phyloP scores from a whole-genome alignment of 352 stramenopile genomes.

The Pythium dissotocum region DNA sequence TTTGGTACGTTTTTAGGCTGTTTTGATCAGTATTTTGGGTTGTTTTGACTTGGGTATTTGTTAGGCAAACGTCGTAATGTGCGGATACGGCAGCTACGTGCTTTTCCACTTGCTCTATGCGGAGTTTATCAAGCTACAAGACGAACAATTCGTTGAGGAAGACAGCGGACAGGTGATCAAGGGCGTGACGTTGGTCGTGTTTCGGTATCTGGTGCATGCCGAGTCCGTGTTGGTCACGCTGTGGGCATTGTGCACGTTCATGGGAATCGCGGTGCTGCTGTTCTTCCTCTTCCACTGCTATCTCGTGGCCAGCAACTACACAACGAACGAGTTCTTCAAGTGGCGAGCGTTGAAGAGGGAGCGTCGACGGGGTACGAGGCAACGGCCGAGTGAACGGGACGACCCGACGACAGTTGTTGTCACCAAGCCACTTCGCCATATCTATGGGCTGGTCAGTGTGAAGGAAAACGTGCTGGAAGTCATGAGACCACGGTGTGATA shows the following conservation, averaged over 20 bases:
- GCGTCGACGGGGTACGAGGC: not conserved
- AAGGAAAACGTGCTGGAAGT: constrained; percentile 22
- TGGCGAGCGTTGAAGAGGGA: constrained; percentile 27
- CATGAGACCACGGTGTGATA: constrained; percentile 18
- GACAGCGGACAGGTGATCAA: constrained; percentile 35
- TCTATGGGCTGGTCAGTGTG: constrained; percentile 19
- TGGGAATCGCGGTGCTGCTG: constrained; percentile 50
- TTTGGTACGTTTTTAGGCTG: constrained; percentile 28
- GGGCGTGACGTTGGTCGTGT: constrained; percentile 39
- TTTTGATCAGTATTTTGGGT: not conserved
- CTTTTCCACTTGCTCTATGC: constrained; percentile 45
- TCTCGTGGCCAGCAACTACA: constrained; percentile 53
- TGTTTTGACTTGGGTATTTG: not conserved
- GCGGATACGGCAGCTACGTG: constrained; percentile 52
- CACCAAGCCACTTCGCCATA: constrained; percentile 11
- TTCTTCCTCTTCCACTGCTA: constrained; percentile 63
- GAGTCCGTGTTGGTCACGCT: constrained; percentile 44
- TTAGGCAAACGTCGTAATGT: constrained; percentile 54
- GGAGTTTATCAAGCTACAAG: constrained; percentile 42
- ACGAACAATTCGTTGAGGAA: constrained; percentile 48
- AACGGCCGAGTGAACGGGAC: not conserved
- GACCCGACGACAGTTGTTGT: not conserved
- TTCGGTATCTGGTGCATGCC: constrained; percentile 54
- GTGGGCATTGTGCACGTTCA: constrained; percentile 45
- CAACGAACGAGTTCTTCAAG: constrained; percentile 82